Conservation (phyloP, 495 filamentous ascomycete genomes). For the Cudoniella acicularis region DNA sequence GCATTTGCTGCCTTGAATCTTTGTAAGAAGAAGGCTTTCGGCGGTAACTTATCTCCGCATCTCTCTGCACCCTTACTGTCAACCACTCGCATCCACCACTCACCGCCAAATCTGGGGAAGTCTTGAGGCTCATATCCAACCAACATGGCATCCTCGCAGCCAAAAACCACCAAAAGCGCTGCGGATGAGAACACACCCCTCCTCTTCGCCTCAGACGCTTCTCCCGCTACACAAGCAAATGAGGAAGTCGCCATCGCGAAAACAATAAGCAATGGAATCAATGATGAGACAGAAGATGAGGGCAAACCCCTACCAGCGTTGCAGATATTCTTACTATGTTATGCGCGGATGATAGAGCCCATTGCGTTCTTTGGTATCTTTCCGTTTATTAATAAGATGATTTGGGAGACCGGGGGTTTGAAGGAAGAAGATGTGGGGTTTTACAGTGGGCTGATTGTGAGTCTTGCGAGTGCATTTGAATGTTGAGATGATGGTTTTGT, state of each 20-base stretch:
- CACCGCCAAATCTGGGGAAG: neutral
- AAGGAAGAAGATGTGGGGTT: conserved; percentile 60
- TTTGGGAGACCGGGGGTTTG: conserved; percentile 54
- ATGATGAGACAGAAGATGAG: conserved; percentile 12
- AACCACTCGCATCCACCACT: neutral
- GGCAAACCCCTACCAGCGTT: conserved; percentile 47
- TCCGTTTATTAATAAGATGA: conserved; percentile 72
- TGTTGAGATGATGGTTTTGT: neutral
- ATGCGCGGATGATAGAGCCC: conserved; percentile 65
- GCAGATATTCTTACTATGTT: conserved; percentile 65
- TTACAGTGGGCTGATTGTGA: conserved; percentile 62
- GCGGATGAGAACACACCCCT: conserved; percentile 14
- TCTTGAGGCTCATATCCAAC: neutral
- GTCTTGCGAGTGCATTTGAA: conserved; percentile 4
- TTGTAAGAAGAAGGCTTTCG: too few relatives aligned
- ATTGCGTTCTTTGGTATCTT: conserved; percentile 73
- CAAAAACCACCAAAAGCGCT: neutral
- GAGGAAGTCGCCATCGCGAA: neutral
- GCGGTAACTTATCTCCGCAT: too few relatives aligned
- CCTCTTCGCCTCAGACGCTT: neutral
- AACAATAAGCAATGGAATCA: neutral
- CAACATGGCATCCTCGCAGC: neutral
- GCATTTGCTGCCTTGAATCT: too few relatives aligned
- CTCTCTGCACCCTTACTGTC: too few relatives aligned
- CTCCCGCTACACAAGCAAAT: neutral